phyloP scores from a whole-genome alignment of 2,329 filamentous ascomycete species.

The Penicillium sp. region DNA sequence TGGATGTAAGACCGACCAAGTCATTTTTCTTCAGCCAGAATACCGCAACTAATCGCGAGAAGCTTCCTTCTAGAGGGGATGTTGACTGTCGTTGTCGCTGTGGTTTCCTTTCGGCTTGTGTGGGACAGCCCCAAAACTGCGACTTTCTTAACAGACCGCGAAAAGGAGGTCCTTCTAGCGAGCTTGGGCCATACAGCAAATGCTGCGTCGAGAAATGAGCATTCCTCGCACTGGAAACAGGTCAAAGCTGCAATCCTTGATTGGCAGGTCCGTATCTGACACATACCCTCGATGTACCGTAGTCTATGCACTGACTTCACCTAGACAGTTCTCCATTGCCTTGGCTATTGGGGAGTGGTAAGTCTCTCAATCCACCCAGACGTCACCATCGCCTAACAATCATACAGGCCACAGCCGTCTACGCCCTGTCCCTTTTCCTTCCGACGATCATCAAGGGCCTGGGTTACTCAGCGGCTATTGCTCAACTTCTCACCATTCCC shows the following conservation, averaged over 20 bases:
- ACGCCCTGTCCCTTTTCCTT: constrained; percentile 46
- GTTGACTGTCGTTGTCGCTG: constrained; percentile 49
- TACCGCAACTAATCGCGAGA: not conserved
- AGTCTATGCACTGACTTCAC: not conserved
- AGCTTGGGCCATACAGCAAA: constrained; percentile 39
- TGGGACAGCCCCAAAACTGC: constrained; percentile 52
- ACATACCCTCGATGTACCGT: not conserved
- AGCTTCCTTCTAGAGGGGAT: constrained; percentile 54
- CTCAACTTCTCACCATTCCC: constrained; percentile 47
- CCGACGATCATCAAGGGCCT: constrained; percentile 49
- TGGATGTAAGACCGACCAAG: constrained; percentile 44
- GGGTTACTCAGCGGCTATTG: constrained; percentile 44
- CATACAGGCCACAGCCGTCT: not conserved
- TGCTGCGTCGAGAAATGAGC: not conserved
- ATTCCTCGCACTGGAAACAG: constrained; percentile 42
- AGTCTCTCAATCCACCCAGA: not conserved
- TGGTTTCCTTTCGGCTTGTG: constrained; percentile 50
- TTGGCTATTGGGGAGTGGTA: constrained; percentile 2
- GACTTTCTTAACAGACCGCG: constrained; percentile 46
- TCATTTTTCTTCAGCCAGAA: not conserved
- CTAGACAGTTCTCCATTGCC: not conserved
- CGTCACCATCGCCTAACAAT: not conserved
- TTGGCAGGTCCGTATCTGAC: constrained; percentile 43
- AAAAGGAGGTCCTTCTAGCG: constrained; percentile 44
- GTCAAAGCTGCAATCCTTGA: constrained; percentile 46